These are phyloP conservation scores for Taxawa tesnikishii DNA, from an alignment of 2,329 filamentous ascomycete species.

Conservation along the genomic window DNA sequence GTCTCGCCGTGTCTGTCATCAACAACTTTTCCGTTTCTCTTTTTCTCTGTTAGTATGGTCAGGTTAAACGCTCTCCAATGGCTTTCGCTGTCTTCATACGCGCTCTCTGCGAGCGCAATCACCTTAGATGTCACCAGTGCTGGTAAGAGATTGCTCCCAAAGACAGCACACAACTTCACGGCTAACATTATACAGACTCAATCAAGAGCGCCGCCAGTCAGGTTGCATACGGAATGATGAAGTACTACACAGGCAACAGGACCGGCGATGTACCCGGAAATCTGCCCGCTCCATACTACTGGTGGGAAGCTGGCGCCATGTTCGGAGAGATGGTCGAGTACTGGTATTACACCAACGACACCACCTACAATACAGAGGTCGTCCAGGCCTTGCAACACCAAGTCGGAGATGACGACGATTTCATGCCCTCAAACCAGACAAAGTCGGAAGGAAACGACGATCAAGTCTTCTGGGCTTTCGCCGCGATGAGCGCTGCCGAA, in stretches of 20 bases:
- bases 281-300: conserved; percentile 54
- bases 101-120: too few species aligned
- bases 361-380: conserved; percentile 48
- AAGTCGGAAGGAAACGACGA: conserved; percentile 39
- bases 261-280: conserved; percentile 34
- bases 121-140: too few species aligned
- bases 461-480: conserved; percentile 44
- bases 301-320: conserved; percentile 53
- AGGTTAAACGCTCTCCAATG: too few species aligned
- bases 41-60: too few species aligned
- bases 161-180: too few species aligned
- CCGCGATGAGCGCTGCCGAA: conserved; percentile 43
- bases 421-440: conserved; percentile 38
- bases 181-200: too few species aligned
- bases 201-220: conserved; percentile 24
- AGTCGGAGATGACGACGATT: conserved; percentile 43
- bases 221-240: conserved; percentile 31
- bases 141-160: too few species aligned
- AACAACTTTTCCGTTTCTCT: too few species aligned
- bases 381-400: conserved; percentile 49
- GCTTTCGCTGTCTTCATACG: too few species aligned
- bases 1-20: too few species aligned
- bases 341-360: conserved; percentile 56
- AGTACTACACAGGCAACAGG: conserved; percentile 35
- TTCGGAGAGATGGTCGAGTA: conserved; percentile 57